Conservation (phyloP, 2,329 filamentous ascomycete genomes). For the Hypoxylon sp. region DNA sequence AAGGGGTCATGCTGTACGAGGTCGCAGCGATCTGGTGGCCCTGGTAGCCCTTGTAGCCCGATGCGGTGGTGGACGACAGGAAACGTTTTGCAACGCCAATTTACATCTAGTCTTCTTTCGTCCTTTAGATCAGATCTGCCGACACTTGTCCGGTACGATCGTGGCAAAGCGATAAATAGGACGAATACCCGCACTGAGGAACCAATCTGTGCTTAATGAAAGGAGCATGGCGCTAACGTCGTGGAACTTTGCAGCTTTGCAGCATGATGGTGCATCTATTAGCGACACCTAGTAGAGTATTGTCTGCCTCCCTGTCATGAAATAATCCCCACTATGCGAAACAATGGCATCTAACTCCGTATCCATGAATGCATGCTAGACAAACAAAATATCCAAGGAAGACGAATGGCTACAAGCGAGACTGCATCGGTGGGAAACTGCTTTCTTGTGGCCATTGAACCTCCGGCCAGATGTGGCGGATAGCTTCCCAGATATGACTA, state of each 20-base stretch:
- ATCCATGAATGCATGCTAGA: constrained; percentile 39
- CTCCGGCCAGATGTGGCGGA: constrained; percentile 92
- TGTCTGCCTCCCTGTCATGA: constrained; percentile 12
- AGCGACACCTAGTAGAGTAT: constrained; percentile 29
- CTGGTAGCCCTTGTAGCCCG: constrained; percentile 37
- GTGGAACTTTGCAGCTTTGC: constrained; percentile 42
- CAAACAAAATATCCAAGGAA: constrained; percentile 29
- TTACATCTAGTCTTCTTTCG: constrained; percentile 22
- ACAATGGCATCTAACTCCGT: constrained; percentile 36
- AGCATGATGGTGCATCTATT: constrained; percentile 35
- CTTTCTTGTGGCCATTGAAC: constrained; percentile 83
- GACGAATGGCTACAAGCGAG: constrained; percentile 72
- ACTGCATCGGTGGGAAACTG: constrained; percentile 77
- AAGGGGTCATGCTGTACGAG: constrained; percentile 41
- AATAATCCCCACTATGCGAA: constrained; percentile 15
- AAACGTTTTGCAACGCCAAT: constrained; percentile 39
- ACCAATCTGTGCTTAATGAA: constrained; percentile 37
- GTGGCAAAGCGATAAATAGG: constrained; percentile 40
- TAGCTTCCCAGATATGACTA: constrained; percentile 94
- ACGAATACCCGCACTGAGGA: constrained; percentile 28
- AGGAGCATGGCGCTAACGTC: constrained; percentile 34
- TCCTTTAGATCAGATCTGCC: constrained; percentile 31
- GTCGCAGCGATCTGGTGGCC: constrained; percentile 43
- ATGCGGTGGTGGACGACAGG: constrained; percentile 43
- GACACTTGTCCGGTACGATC: constrained; percentile 36